These are phyloP conservation scores for Aspergillus sp. DNA, from an alignment of 2,329 filamentous ascomycete species.

Conservation along the genomic window DNA sequence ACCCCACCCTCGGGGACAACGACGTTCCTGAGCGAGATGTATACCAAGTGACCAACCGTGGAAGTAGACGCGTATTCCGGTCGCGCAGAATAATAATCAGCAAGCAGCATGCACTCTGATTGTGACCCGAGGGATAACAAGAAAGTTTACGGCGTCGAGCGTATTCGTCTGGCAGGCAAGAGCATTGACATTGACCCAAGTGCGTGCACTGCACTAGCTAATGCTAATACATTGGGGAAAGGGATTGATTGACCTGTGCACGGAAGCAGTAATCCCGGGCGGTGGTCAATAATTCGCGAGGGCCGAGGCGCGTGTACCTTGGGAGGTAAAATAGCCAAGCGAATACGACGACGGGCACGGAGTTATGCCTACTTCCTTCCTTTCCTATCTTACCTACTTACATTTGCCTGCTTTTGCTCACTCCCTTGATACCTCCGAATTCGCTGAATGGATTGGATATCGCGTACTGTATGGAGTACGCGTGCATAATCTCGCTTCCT, in stretches of 20 bases:
- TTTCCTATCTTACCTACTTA: too few relatives aligned
- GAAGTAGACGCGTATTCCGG: neutral
- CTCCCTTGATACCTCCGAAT: neutral
- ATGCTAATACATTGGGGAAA: too few relatives aligned
- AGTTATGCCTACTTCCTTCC: neutral
- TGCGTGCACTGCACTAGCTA: neutral
- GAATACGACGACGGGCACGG: neutral
- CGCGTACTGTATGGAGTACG: neutral
- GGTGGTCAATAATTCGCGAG: neutral
- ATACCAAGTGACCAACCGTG: neutral
- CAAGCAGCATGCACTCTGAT: neutral
- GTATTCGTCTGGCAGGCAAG: neutral
- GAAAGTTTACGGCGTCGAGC: neutral
- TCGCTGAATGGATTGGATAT: neutral
- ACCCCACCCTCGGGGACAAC: neutral
- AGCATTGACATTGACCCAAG: neutral
- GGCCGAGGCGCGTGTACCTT: neutral
- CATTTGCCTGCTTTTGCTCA: too few relatives aligned
- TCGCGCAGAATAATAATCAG: neutral
- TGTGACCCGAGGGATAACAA: neutral
- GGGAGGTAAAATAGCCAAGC: neutral
- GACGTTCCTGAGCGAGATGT: neutral
- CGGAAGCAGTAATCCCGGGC: neutral
- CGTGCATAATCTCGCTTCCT: neutral
- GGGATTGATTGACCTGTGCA: neutral